phyloP scores from a whole-genome alignment of 2,329 filamentous ascomycete species.

The Fusarium compactum region DNA sequence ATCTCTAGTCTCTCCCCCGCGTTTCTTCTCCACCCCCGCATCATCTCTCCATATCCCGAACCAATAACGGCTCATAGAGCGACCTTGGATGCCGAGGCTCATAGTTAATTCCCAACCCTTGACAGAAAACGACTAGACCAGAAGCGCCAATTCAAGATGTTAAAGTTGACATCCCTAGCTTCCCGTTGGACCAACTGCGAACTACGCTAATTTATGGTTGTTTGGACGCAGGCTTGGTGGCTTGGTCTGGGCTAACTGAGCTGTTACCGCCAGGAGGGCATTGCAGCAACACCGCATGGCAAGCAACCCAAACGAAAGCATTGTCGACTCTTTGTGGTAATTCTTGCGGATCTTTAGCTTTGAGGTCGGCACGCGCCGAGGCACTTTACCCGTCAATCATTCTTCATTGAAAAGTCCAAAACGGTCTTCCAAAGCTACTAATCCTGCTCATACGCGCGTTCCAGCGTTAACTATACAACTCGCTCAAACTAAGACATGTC shows the following conservation, averaged over 20 bases:
- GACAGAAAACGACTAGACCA: background rate
- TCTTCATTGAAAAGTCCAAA: conserved; percentile 2
- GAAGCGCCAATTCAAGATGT: background rate
- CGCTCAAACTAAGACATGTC: background rate
- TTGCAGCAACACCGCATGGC: conserved; percentile 16
- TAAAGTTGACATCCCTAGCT: background rate
- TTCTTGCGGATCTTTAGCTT: conserved; percentile 20
- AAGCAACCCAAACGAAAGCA: conserved; percentile 11
- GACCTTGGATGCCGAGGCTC: conserved; percentile 39
- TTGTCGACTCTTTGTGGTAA: conserved; percentile 16
- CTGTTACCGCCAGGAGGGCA: conserved; percentile 5
- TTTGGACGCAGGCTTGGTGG: conserved; percentile 10
- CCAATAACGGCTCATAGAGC: conserved; percentile 29
- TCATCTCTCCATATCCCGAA: conserved; percentile 16
- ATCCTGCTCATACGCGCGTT: conserved; percentile 3
- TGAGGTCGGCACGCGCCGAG: conserved; percentile 18
- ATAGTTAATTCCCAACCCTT: conserved; percentile 4
- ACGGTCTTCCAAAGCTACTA: conserved; percentile 14
- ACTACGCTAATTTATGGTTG: conserved; percentile 39
- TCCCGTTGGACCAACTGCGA: conserved; percentile 16
- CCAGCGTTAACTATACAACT: background rate
- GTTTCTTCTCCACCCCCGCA: conserved; percentile 34
- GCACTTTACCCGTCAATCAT: background rate
- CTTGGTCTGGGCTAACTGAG: conserved; percentile 15
- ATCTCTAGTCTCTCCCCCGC: conserved; percentile 26